Evolutionary conservation across 176 grass and related monocot species (phyloP).

Genomic region (Melocanna baccifera): DNA sequence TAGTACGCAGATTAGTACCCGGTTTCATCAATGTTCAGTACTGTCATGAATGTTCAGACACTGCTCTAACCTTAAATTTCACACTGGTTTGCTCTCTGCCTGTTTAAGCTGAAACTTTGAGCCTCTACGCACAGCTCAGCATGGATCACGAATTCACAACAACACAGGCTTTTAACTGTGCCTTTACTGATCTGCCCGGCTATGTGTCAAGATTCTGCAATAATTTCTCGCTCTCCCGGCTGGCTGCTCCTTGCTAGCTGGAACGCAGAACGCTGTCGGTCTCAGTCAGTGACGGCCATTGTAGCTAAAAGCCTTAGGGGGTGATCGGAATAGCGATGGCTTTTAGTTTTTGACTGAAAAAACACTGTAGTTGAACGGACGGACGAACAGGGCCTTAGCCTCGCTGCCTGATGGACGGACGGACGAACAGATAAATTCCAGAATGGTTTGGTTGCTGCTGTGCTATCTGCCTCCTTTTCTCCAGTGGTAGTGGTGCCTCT

Average conservation of each 20-base stretch:
- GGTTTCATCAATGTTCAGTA: neutral
- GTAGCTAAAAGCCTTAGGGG: too few relatives aligned
- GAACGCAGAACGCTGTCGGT: conserved; percentile 30
- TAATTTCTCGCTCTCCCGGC: neutral
- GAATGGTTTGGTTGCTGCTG: neutral
- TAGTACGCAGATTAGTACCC: neutral
- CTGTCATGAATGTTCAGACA: neutral
- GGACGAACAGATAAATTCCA: neutral
- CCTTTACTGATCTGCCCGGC: conserved; percentile 13
- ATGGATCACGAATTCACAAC: neutral
- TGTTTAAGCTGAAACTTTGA: neutral
- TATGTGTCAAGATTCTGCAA: conserved; percentile 32
- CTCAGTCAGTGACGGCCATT: neutral
- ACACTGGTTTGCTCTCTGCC: neutral
- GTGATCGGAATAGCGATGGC: too few relatives aligned
- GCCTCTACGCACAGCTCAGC: neutral
- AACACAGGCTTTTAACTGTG: conserved; percentile 12
- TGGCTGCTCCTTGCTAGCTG: conserved; percentile 34
- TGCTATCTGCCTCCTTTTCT: neutral
- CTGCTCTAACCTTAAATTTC: neutral
- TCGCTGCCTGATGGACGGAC: neutral
- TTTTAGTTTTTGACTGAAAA: too few relatives aligned
- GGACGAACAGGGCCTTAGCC: too few relatives aligned
- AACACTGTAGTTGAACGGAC: too few relatives aligned
- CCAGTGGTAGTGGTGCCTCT: neutral